Evolutionary conservation across 2,329 filamentous ascomycete species (phyloP), one percentile per base, ranked within the genome.

Genomic region (Pseudogymnoascus sp.): DNA sequence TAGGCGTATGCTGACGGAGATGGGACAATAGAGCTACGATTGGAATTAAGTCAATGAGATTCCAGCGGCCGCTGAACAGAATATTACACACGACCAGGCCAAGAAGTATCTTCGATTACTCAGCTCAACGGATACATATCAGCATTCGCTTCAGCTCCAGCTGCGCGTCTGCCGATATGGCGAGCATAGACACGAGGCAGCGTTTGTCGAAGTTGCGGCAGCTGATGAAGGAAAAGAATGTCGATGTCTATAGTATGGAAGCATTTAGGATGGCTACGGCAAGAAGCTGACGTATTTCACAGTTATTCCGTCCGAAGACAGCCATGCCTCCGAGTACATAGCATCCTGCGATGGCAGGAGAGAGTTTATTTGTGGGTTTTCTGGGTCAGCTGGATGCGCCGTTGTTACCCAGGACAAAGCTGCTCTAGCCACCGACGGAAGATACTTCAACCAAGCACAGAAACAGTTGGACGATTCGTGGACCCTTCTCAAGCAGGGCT

Each of bases 291-390:
- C 64, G 65, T 64, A 68, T 75, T 80, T 59, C 57, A 52, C 71
- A 97, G 92, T 99, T 70, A 83, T 97, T 5, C 94, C 94, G 0
- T 96, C 92, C 33, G 94, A 97, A 81, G 94, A 99, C 73, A 92
- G 90, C 71, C 94, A 99, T 73, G 90, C 92, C 67, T 97, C 92
- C 66, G 94, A 99, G 76, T 99, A 99, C 74, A 96, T 96, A 73
- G 94, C 94, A 57, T 85, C 87, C n/a, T 96, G 90, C 72, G 94
- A 99, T 77, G 92, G 82, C 63, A 85, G 94, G 66, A 86, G 94
- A 78, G 90, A 86, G 71, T 96, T 86, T 70, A 95, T 99, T 67
- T 92, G 85, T 63, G 92, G 94, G 23, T 99, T 99, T 74, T 90
- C 90, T 61, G 94, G 94, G 60, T 99, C 94, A 8, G 92, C 94